Conservation (phyloP, 225 moss, liverwort and hornwort species). For the Bryum argenteum region DNA sequence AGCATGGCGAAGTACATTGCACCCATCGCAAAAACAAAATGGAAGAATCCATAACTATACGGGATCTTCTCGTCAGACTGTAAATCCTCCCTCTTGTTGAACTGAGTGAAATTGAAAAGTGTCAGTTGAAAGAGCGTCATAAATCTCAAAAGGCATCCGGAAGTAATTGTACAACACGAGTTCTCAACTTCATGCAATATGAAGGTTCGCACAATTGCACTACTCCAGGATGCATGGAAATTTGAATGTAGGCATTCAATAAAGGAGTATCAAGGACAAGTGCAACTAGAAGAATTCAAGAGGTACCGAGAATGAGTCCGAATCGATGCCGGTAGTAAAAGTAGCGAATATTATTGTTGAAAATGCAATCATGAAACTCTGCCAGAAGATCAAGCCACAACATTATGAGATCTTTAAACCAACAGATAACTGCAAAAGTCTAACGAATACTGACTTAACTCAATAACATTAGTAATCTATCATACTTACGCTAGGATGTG, state of each 20-base stretch:
- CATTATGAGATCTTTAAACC: slow-evolving; percentile 4
- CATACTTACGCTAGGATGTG: neutral
- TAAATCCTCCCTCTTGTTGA: slow-evolving; percentile 46
- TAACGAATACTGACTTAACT: neutral
- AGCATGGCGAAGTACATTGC: slow-evolving; percentile 99
- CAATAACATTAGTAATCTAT: neutral
- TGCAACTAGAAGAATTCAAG: slow-evolving; percentile 19
- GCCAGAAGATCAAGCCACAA: slow-evolving; percentile 32
- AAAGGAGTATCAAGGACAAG: neutral
- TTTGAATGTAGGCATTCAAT: neutral
- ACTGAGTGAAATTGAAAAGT: slow-evolving; percentile 46
- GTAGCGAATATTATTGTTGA: slow-evolving; percentile 85
- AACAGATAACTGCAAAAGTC: neutral
- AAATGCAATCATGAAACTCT: slow-evolving; percentile 91
- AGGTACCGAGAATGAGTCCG: slow-evolving; percentile 76
- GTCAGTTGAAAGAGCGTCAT: slow-evolving; percentile 17
- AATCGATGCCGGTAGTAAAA: slow-evolving; percentile 93
- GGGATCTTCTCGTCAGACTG: slow-evolving; percentile 59
- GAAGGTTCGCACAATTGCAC: slow-evolving; percentile 2
- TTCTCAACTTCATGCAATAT: slow-evolving; percentile 5
- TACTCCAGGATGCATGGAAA: neutral
- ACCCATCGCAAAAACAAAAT: slow-evolving; percentile 94
- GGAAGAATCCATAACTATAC: slow-evolving; percentile 94
- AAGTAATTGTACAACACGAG: neutral
- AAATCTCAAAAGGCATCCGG: neutral